Percentiles rank a stretch among this genome's conserved stretches.
Conservation (phyloP, 2,329 filamentous ascomycete species). For the Cyclaneusma minus region DNA sequence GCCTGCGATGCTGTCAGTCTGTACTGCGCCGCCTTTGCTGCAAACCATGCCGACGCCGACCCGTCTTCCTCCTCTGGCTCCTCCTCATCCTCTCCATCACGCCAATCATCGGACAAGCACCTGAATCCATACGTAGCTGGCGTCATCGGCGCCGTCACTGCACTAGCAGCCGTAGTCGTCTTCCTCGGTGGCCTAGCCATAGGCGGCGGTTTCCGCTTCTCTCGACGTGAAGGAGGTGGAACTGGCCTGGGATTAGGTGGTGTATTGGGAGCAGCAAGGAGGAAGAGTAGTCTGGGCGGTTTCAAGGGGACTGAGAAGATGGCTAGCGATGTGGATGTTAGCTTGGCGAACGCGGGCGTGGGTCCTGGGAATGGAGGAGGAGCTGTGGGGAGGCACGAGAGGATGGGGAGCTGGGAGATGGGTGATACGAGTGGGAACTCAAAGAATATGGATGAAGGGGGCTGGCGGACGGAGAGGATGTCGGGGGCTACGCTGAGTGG, state of each 20-base stretch:
- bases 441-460: no score
- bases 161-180: constrained; percentile 9
- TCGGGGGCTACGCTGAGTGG: no score
- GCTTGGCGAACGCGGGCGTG: constrained; percentile 1
- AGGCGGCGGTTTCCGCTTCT: constrained; percentile 14
- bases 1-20: no score
- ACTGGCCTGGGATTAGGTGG: not conserved
- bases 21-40: no score
- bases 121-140: no score
- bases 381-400: constrained; percentile 13
- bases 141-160: constrained; percentile 15
- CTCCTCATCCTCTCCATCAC: constrained; percentile 3
- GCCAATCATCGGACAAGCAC: no score
- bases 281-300: constrained; percentile 9
- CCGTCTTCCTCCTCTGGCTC: no score
- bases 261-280: constrained; percentile 6
- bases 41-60: no score
- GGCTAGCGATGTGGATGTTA: constrained; percentile 15
- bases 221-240: constrained; percentile 3
- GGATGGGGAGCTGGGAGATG: constrained; percentile 19
- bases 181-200: constrained; percentile 6
- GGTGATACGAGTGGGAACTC: no score
- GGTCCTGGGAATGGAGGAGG: constrained; percentile 5
- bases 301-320: constrained; percentile 18
- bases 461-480: no score